A percentile compares a stretch with the other conserved stretches of the same genome.
Conservation (phyloP, 352 stramenopile genomes). For the Globisporangium parvum region DNA sequence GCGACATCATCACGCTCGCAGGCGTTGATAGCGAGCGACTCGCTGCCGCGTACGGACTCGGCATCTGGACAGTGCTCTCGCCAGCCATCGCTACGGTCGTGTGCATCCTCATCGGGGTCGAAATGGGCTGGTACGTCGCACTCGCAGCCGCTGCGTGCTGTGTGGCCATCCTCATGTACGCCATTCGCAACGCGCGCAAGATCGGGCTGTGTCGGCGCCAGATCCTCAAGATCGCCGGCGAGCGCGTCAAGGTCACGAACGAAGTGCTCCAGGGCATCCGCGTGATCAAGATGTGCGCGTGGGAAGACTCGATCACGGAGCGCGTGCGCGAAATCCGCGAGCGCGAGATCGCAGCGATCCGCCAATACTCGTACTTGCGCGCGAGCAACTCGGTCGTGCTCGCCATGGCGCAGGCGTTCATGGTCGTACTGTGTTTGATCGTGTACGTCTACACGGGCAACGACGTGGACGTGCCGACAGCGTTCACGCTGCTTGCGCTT, state of each 20-base stretch:
- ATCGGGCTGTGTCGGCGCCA: conserved; percentile 28
- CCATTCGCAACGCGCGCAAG: conserved; percentile 20
- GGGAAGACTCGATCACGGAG: conserved; percentile 41
- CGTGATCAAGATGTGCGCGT: conserved; percentile 89
- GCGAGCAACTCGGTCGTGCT: conserved; percentile 22
- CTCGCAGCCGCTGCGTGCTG: conserved; percentile 14
- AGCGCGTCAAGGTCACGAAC: conserved; percentile 91
- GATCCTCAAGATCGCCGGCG: conserved; percentile 35
- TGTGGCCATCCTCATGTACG: conserved; percentile 11
- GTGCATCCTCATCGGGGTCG: conserved; percentile 17
- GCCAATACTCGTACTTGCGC: conserved; percentile 27
- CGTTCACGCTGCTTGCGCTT: conserved; percentile 33
- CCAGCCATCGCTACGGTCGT: conserved; percentile 20
- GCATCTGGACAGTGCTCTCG: conserved; percentile 28
- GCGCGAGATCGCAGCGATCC: conserved; percentile 23
- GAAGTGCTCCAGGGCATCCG: conserved; percentile 90
- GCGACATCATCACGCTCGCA: conserved; percentile 57
- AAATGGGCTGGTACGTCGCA: conserved; percentile 17
- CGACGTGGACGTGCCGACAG: conserved; percentile 12
- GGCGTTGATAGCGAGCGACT: conserved; percentile 49
- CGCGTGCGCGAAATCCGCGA: conserved; percentile 33
- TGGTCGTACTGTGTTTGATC: conserved; percentile 18
- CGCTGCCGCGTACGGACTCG: conserved; percentile 40
- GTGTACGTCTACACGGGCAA: conserved; percentile 21
- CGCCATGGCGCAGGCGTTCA: conserved; percentile 13